phyloP scores from a whole-genome alignment of 371 early-diverging fungal species.

The Mucor velutinosus region DNA sequence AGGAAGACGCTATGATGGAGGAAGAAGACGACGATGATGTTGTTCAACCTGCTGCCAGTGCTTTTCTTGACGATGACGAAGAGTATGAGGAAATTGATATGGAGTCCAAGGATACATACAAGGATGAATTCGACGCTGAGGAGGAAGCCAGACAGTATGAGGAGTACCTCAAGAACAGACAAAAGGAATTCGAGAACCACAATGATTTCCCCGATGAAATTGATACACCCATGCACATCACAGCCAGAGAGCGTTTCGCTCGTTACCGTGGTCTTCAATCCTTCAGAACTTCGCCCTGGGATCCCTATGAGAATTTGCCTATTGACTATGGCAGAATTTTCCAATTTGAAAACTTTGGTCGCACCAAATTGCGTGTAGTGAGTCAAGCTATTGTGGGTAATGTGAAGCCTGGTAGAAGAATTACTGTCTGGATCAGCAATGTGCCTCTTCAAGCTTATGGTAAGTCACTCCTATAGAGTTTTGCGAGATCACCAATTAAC shows the following conservation, averaged over 20 bases:
- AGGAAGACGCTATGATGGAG: conserved; percentile 50
- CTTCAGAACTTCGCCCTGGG: conserved; percentile 95
- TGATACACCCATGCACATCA: conserved; percentile 85
- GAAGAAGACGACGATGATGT: conserved; percentile 40
- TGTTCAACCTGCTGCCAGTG: conserved; percentile 37
- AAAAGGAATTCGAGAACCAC: conserved; percentile 71
- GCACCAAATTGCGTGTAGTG: conserved; percentile 75
- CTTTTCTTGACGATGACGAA: conserved; percentile 47
- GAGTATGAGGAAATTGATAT: conserved; percentile 81
- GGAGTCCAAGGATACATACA: conserved; percentile 50
- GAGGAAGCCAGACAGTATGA: conserved; percentile 58
- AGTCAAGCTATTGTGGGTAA: conserved; percentile 59
- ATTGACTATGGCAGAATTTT: conserved; percentile 93
- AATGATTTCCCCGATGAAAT: conserved; percentile 95
- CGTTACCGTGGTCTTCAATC: conserved; percentile 94
- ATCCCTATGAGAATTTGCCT: conserved; percentile 96
- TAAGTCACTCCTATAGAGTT: conserved; percentile 24
- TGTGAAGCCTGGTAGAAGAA: conserved; percentile 63
- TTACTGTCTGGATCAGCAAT: conserved; percentile 68
- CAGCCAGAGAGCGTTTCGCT: conserved; percentile 86
- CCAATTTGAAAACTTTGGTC: conserved; percentile 86
- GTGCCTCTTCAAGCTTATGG: conserved; percentile 69
- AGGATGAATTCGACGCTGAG: conserved; percentile 47
- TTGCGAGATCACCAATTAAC: neutral
- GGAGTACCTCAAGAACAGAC: conserved; percentile 72